These are phyloP conservation scores for Seiridium cupressi DNA, from an alignment of 2,329 filamentous ascomycete species.

Conservation along the genomic window DNA sequence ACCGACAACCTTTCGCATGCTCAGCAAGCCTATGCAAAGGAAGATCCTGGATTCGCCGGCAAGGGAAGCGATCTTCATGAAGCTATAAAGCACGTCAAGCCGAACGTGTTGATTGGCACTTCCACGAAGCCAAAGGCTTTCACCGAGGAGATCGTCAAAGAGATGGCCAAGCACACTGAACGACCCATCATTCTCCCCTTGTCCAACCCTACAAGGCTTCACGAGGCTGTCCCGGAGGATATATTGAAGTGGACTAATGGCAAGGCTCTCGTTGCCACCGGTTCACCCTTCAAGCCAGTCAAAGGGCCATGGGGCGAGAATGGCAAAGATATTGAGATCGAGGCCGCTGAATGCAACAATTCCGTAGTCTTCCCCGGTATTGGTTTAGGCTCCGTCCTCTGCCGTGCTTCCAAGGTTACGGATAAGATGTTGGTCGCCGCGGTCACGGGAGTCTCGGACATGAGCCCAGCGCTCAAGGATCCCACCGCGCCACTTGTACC, in stretches of 20 bases:
- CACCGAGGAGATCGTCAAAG: conserved; percentile 68
- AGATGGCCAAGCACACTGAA: conserved; percentile 72
- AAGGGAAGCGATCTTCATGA: conserved; percentile 59
- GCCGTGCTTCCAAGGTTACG: conserved; percentile 63
- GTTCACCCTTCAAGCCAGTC: conserved; percentile 78
- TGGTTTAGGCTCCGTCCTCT: conserved; percentile 75
- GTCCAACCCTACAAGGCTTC: conserved; percentile 80
- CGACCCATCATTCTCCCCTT: conserved; percentile 79
- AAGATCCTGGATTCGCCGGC: conserved; percentile 61
- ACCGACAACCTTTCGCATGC: conserved; percentile 61
- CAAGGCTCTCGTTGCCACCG: conserved; percentile 76
- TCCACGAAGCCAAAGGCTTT: conserved; percentile 77
- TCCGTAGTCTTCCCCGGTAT: conserved; percentile 83
- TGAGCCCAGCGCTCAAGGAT: conserved; percentile 68
- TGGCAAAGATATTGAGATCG: conserved; percentile 42
- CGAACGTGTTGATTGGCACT: conserved; percentile 81
- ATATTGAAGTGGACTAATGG: conserved; percentile 77
- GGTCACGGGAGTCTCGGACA: conserved; percentile 67
- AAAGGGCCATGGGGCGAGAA: conserved; percentile 52
- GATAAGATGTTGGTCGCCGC: conserved; percentile 82
- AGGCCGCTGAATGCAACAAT: conserved; percentile 83
- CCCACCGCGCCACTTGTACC: conserved; percentile 67
- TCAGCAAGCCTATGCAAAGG: conserved; percentile 66
- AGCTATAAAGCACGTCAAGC: conserved; percentile 69
- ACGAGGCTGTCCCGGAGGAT: conserved; percentile 78